Conservation (phyloP, 169 alveolate genomes). For the Cryptosporidium parvum region DNA sequence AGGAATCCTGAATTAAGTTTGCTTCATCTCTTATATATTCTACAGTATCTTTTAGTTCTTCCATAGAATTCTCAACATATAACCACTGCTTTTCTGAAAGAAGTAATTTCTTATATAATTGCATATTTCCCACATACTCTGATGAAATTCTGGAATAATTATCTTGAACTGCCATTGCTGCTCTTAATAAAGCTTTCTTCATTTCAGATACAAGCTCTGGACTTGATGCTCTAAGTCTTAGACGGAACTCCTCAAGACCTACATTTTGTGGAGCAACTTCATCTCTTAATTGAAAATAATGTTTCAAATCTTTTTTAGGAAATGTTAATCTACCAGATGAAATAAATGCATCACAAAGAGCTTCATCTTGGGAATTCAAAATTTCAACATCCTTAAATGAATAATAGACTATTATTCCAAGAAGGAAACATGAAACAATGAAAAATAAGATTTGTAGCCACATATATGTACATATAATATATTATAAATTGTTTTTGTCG, state of each 20-base stretch:
- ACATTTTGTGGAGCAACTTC: slow-evolving; percentile 59
- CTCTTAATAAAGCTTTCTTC: slow-evolving; percentile 63
- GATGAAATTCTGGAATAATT: slow-evolving; percentile 49
- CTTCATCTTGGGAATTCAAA: slow-evolving; percentile 20
- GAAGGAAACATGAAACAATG: slow-evolving; percentile 4
- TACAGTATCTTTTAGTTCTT: slow-evolving; percentile 52
- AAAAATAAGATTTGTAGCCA: slow-evolving; percentile 42
- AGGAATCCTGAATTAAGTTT: slow-evolving; percentile 48
- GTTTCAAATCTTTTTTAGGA: slow-evolving; percentile 57
- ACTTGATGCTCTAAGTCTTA: slow-evolving; percentile 55
- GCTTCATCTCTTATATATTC: slow-evolving; percentile 73
- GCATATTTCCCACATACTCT: slow-evolving; percentile 66
- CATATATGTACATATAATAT: slow-evolving; percentile 21
- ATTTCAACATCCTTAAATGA: slow-evolving; percentile 34
- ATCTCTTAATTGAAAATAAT: slow-evolving; percentile 41
- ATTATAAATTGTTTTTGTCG: neutral
- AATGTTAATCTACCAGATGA: slow-evolving; percentile 53
- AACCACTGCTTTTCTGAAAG: slow-evolving; percentile 62
- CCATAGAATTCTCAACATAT: slow-evolving; percentile 65
- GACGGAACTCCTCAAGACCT: slow-evolving; percentile 37
- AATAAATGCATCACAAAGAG: slow-evolving; percentile 47
- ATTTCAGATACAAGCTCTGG: slow-evolving; percentile 68
- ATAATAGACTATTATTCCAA: slow-evolving; percentile 62
- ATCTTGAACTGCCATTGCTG: slow-evolving; percentile 69
- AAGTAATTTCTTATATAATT: slow-evolving; percentile 55